These are phyloP conservation scores for Penicillium capsulatum DNA, from an alignment of 2,329 filamentous ascomycete species.

Conservation along the genomic window DNA sequence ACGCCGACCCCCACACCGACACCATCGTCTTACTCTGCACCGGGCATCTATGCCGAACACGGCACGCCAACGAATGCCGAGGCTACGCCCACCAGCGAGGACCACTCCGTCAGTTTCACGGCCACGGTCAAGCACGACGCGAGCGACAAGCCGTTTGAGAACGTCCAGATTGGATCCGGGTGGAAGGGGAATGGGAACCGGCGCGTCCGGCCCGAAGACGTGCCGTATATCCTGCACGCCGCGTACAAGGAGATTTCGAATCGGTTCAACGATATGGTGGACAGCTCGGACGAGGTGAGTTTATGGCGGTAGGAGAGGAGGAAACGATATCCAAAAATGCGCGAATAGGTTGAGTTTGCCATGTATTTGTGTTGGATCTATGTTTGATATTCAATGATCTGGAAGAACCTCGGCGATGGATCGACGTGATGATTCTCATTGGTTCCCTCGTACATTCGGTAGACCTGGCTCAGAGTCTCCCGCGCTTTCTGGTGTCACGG, in stretches of 20 bases:
- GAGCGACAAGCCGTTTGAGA: conserved; percentile 10
- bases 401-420: too few relatives aligned
- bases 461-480: too few relatives aligned
- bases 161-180: conserved; percentile 15
- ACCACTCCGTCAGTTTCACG: conserved; percentile 7
- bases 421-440: too few relatives aligned
- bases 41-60: neutral
- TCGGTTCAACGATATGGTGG: conserved; percentile 18
- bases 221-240: conserved; percentile 16
- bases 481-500: too few relatives aligned
- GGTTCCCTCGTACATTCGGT: too few relatives aligned
- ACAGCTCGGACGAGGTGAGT: conserved; percentile 29
- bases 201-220: conserved; percentile 14
- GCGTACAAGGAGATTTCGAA: conserved; percentile 17
- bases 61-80: neutral
- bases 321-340: too few relatives aligned
- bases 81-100: conserved; percentile 9
- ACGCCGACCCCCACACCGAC: conserved; percentile 3
- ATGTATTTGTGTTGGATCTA: neutral
- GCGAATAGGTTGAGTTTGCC: neutral
- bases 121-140: conserved; percentile 11
- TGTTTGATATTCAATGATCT: too few relatives aligned
- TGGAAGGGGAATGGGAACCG: conserved; percentile 9
- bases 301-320: neutral
- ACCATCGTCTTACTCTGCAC: neutral